Conservation (phyloP, 768 basidiomycete genomes). For the Tylopilus felleus region DNA sequence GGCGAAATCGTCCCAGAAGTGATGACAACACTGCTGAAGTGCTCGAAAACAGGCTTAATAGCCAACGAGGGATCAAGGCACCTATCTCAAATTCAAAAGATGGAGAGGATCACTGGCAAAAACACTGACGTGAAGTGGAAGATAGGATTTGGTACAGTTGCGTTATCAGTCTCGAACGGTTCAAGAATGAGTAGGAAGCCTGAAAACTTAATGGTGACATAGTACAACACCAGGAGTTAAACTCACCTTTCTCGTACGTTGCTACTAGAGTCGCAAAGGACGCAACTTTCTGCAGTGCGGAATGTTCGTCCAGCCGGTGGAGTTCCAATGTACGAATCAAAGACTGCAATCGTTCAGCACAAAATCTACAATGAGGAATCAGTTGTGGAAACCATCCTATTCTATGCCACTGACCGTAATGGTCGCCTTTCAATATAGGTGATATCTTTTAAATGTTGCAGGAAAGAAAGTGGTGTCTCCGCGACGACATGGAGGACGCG, state of each 20-base stretch:
- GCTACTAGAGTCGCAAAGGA: conserved; percentile 94
- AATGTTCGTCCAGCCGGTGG: conserved; percentile 85
- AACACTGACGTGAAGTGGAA: conserved; percentile 89
- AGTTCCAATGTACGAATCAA: conserved; percentile 90
- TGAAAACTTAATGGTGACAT: conserved; percentile 26
- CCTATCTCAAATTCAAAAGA: conserved; percentile 40
- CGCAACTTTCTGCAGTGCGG: conserved; percentile 92
- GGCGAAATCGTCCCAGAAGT: conserved; percentile 99
- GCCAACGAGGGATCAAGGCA: conserved; percentile 97
- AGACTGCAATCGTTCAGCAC: conserved; percentile 92
- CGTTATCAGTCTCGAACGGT: conserved; percentile 97
- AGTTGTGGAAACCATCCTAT: not conserved
- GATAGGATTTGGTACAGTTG: conserved; percentile 97
- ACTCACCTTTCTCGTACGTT: conserved; percentile 91
- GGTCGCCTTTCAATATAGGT: conserved; percentile 97
- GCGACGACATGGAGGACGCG: conserved; percentile 99
- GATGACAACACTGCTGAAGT: conserved; percentile 97
- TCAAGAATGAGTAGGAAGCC: conserved; percentile 96
- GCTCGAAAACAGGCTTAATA: conserved; percentile 96
- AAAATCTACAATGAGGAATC: conserved; percentile 59
- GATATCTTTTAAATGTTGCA: conserved; percentile 98
- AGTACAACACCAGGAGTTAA: not conserved
- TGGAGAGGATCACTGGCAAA: not conserved
- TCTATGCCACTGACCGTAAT: conserved; percentile 57
- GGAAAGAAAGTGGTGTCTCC: conserved; percentile 93